phyloP scores from a whole-genome alignment of 768 basidiomycete genomes.

The Lactarius hatsudake region DNA sequence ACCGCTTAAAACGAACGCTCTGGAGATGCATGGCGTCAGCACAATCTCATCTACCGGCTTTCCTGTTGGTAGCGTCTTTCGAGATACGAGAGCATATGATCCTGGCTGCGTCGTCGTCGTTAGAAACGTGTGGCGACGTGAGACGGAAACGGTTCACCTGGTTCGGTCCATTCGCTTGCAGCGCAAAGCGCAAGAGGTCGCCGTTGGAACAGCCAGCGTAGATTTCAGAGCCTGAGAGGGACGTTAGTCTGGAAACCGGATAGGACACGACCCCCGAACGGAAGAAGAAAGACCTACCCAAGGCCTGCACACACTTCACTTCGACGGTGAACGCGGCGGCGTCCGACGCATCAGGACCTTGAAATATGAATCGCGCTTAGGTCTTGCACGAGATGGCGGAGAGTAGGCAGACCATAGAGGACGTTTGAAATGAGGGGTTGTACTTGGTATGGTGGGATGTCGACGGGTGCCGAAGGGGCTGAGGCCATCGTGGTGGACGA shows the following conservation, averaged over 20 bases:
- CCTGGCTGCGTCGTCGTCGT: conserved; percentile 26
- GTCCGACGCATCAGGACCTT: background rate
- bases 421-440: background rate
- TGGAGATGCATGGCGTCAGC: conserved; percentile 70
- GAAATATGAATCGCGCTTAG: background rate
- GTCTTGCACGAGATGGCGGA: background rate
- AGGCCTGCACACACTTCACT: conserved; percentile 33
- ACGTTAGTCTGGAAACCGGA: too few relatives aligned
- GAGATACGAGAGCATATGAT: conserved; percentile 34
- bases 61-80: conserved; percentile 57
- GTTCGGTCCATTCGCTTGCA: conserved; percentile 59
- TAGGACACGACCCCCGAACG: too few relatives aligned
- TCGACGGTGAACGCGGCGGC: background rate
- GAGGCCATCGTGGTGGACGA: background rate
- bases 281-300: conserved; percentile 30
- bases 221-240: conserved; percentile 65
- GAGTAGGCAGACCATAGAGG: background rate
- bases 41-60: conserved; percentile 80
- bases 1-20: conserved; percentile 77
- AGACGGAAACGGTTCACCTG: conserved; percentile 23
- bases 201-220: conserved; percentile 87
- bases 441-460: conserved; percentile 23
- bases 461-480: conserved; percentile 33
- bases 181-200: conserved; percentile 73
- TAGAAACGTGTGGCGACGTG: background rate